These are phyloP conservation scores for Moesziomyces parantarcticus DNA, from an alignment of 1,284 basidiomycete genomes.

Conservation along the genomic window DNA sequence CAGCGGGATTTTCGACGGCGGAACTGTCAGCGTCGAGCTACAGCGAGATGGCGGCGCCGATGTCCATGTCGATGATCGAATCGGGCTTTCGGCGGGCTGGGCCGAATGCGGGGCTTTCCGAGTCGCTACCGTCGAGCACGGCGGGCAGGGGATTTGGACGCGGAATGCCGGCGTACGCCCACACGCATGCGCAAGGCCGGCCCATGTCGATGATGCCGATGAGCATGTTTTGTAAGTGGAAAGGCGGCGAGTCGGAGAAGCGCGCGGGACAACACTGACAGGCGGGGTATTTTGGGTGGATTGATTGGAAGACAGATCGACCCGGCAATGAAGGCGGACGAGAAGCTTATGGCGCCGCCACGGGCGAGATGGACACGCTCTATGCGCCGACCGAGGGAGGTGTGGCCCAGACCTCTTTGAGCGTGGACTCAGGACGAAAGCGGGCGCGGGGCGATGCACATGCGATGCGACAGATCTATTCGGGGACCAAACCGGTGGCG, in stretches of 20 bases:
- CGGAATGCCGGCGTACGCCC: neutral
- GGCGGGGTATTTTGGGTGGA: neutral
- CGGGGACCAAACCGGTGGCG: slow-evolving; percentile 1
- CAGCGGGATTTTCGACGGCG: neutral
- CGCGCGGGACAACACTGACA: neutral
- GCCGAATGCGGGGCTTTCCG: neutral
- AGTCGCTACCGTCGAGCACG: neutral
- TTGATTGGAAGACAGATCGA: neutral
- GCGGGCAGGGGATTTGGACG: neutral
- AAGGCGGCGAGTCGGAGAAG: neutral
- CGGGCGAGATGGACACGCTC: neutral
- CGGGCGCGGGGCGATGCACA: neutral
- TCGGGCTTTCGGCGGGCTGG: neutral
- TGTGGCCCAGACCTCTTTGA: neutral
- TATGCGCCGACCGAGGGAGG: neutral
- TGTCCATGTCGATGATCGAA: neutral
- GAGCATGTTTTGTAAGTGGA: neutral
- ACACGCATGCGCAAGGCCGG: neutral
- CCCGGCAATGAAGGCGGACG: neutral
- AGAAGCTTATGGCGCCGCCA: neutral
- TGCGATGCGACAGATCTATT: slow-evolving; percentile 4
- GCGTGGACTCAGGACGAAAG: neutral
- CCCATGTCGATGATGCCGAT: neutral
- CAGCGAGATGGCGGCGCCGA: neutral
- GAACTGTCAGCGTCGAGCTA: neutral